Evolutionary conservation across 2,329 filamentous ascomycete species (phyloP).

Genomic region (Ramularia endophylla): DNA sequence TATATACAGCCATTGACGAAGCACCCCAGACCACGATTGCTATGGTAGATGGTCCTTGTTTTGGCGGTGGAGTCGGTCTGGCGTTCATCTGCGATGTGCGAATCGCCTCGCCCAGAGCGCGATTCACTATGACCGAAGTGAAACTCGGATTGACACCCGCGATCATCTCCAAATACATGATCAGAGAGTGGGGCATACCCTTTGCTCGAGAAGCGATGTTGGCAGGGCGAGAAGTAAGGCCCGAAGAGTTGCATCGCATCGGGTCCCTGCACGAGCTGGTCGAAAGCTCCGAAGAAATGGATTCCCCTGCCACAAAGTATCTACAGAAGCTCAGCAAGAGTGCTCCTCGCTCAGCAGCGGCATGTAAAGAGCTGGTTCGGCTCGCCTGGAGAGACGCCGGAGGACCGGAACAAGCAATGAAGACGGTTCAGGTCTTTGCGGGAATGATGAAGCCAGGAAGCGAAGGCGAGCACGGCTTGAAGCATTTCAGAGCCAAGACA

Average conservation of each 20-base stretch:
- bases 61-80: slow-evolving; percentile 17
- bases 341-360: slow-evolving; percentile 14
- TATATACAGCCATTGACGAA: slow-evolving; percentile 17
- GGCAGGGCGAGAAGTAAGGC: slow-evolving; percentile 9
- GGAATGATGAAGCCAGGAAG: slow-evolving; percentile 17
- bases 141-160: slow-evolving; percentile 18
- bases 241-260: slow-evolving; percentile 13
- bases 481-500: too few species aligned
- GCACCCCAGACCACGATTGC: slow-evolving; percentile 17
- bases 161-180: slow-evolving; percentile 19
- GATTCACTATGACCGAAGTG: slow-evolving; percentile 17
- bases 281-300: background rate
- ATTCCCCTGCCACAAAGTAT: background rate
- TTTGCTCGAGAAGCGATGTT: slow-evolving; percentile 18
- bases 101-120: slow-evolving; percentile 11
- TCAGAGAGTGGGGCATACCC: slow-evolving; percentile 15
- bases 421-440: slow-evolving; percentile 11
- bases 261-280: slow-evolving; percentile 12
- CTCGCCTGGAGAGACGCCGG: slow-evolving; percentile 14
- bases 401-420: slow-evolving; percentile 8
- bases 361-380: slow-evolving; percentile 14
- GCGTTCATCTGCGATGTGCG: slow-evolving; percentile 18
- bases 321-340: slow-evolving; percentile 7
- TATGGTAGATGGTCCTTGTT: slow-evolving; percentile 13
- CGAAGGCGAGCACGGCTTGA: slow-evolving; percentile 16